Conservation (phyloP, 306 rosid species). For the Quercus gilva region DNA sequence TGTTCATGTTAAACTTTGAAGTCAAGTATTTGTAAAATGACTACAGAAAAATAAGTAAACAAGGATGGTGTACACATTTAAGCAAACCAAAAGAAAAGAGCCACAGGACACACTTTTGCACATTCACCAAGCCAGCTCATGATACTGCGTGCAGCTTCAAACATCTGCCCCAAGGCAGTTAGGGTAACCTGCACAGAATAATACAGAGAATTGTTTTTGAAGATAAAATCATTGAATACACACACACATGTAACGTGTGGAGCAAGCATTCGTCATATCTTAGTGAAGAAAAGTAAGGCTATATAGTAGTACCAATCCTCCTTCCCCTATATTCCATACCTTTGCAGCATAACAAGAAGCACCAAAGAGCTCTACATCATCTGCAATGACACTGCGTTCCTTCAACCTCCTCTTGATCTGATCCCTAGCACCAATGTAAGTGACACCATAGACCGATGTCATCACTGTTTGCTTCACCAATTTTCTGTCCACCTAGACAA, state of each 20-base stretch:
- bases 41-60: neutral
- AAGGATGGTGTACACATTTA: neutral
- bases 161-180: slow-evolving; percentile 92
- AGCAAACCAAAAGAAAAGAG: neutral
- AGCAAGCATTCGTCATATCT: too few species aligned
- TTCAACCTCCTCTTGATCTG: slow-evolving; percentile 91
- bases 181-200: slow-evolving; percentile 64
- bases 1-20: slow-evolving; percentile 30
- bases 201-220: neutral
- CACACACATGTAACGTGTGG: neutral
- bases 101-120: slow-evolving; percentile 68
- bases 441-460: slow-evolving; percentile 99
- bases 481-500: slow-evolving; percentile 81
- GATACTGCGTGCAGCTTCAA: slow-evolving; percentile 87
- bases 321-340: slow-evolving; percentile 39
- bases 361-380: slow-evolving; percentile 58
- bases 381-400: slow-evolving; percentile 61
- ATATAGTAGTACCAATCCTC: neutral
- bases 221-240: neutral
- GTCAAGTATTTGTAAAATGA: slow-evolving; percentile 18
- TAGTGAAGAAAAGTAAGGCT: neutral
- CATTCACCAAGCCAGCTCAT: slow-evolving; percentile 96
- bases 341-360: slow-evolving; percentile 93
- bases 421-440: slow-evolving; percentile 90
- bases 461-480: slow-evolving; percentile 99